Percentiles rank a stretch among this genome's conserved stretches.
phyloP scores from a whole-genome alignment of 805 yeast genomes.

The Zygosaccharomyces rouxii region DNA sequence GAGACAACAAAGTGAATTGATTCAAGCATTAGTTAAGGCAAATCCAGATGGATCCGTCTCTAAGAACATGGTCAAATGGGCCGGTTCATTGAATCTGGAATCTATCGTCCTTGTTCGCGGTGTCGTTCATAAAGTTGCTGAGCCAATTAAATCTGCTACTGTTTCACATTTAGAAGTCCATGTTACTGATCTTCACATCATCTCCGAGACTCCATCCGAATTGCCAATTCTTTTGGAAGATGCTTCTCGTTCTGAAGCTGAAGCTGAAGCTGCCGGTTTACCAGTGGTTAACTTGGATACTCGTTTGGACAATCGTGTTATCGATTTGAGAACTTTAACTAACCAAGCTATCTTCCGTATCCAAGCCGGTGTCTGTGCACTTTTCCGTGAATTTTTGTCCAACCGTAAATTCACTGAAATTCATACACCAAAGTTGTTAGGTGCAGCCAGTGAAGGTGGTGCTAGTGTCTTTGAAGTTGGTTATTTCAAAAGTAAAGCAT shows the following conservation, averaged over 20 bases:
- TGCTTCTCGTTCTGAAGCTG: conserved; percentile 91
- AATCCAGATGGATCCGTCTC: conserved; percentile 66
- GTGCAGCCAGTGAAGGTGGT: conserved; percentile 97
- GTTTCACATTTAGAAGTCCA: conserved; percentile 86
- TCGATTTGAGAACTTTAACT: conserved; percentile 93
- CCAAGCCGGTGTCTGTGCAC: conserved; percentile 79
- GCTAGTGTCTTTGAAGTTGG: conserved; percentile 91
- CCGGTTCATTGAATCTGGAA: conserved; percentile 78
- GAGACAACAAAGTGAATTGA: conserved; percentile 79
- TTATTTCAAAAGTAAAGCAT: conserved; percentile 90
- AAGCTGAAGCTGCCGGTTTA: conserved; percentile 84
- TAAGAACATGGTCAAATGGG: conserved; percentile 97
- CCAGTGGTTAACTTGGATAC: conserved; percentile 97
- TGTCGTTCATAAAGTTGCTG: conserved; percentile 74
- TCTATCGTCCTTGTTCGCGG: conserved; percentile 91
- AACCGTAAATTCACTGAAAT: conserved; percentile 75
- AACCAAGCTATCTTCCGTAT: conserved; percentile 96
- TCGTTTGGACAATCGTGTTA: conserved; percentile 89
- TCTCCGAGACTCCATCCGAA: conserved; percentile 86
- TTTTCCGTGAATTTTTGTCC: conserved; percentile 84
- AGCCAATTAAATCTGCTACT: conserved; percentile 83
- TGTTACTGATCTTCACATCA: conserved; percentile 65
- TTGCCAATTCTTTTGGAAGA: conserved; percentile 95
- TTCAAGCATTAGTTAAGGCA: conserved; percentile 82
- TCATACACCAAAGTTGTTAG: conserved; percentile 93